Percentiles rank a stretch among this genome's conserved stretches.
These are phyloP conservation scores for Yarrowia osloensis DNA, from an alignment of 805 yeast species.

Conservation along the genomic window DNA sequence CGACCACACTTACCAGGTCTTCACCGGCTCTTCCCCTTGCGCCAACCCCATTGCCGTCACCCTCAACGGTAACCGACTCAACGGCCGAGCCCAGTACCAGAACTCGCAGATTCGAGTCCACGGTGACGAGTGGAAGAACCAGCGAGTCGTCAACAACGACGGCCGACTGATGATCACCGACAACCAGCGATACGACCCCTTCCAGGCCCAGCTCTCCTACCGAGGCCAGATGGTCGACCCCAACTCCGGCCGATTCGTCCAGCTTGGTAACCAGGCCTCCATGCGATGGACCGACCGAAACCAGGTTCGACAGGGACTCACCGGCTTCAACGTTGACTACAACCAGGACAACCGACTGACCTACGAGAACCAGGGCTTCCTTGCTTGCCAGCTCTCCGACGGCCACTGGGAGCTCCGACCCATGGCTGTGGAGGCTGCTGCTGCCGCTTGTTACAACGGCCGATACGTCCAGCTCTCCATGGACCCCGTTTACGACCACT, in stretches of 20 bases:
- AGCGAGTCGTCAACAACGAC: slow-evolving; percentile 14
- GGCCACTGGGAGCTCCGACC: slow-evolving; percentile 19
- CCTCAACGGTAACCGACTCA: slow-evolving; percentile 10
- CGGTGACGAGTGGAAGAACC: slow-evolving; percentile 6
- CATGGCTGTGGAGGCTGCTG: slow-evolving; percentile 5
- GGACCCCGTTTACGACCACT: slow-evolving; percentile 3
- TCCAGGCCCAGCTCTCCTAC: slow-evolving; percentile 9
- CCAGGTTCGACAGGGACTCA: slow-evolving; percentile 21
- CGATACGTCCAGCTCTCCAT: background rate
- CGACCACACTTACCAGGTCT: slow-evolving; percentile 16
- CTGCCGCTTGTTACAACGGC: background rate
- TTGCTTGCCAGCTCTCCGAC: background rate
- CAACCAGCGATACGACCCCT: background rate
- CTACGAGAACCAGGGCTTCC: slow-evolving; percentile 16
- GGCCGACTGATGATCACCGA: slow-evolving; percentile 11
- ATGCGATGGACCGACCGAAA: slow-evolving; percentile 10
- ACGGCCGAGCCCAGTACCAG: slow-evolving; percentile 22
- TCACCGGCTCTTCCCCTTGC: slow-evolving; percentile 1
- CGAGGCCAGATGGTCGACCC: slow-evolving; percentile 22
- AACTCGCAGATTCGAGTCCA: slow-evolving; percentile 7
- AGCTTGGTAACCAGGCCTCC: slow-evolving; percentile 17
- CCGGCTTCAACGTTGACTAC: background rate
- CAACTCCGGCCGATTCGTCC: slow-evolving; percentile 5
- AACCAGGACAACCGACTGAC: background rate
- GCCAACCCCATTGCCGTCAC: slow-evolving; percentile 14